Evolutionary conservation across 2,329 filamentous ascomycete genomes (phyloP).

Genomic region (Fragosphaeria purpurea): DNA sequence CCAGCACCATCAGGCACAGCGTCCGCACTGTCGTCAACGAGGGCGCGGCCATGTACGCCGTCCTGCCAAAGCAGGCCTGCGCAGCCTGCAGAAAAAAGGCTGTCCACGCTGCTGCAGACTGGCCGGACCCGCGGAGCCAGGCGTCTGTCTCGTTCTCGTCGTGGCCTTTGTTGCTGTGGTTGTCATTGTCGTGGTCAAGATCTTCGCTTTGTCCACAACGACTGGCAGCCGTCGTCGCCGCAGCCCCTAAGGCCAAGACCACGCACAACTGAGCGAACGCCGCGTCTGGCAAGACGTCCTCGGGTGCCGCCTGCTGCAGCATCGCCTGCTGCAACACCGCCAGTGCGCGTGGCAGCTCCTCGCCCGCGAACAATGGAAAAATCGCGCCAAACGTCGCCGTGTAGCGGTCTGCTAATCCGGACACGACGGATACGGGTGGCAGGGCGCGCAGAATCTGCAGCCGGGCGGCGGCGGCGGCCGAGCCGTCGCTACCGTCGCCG

Average conservation of each 20-base stretch:
- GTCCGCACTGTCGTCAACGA: slow-evolving; percentile 16
- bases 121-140: slow-evolving; percentile 12
- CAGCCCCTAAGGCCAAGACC: slow-evolving; percentile 17
- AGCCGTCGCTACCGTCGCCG: too few relatives aligned
- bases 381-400: slow-evolving; percentile 16
- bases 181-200: too few relatives aligned
- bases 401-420: slow-evolving; percentile 16
- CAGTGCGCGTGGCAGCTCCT: too few relatives aligned
- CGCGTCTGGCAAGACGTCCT: slow-evolving; percentile 10
- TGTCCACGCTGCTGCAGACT: slow-evolving; percentile 13
- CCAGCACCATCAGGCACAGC: slow-evolving; percentile 17
- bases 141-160: not conserved
- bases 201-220: too few relatives aligned
- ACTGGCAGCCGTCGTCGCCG: slow-evolving; percentile 4
- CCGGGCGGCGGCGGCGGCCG: slow-evolving; percentile 4
- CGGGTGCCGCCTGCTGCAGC: not conserved
- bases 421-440: slow-evolving; percentile 13
- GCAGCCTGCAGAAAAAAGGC: slow-evolving; percentile 15
- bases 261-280: slow-evolving; percentile 19
- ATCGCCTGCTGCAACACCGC: too few relatives aligned
- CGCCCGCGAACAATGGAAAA: too few relatives aligned
- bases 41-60: slow-evolving; percentile 14
- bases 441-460: slow-evolving; percentile 13
- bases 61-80: slow-evolving; percentile 15
- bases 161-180: too few relatives aligned